Conservation (phyloP, 1,139 yeast species). For the Suhomyces taliae region DNA sequence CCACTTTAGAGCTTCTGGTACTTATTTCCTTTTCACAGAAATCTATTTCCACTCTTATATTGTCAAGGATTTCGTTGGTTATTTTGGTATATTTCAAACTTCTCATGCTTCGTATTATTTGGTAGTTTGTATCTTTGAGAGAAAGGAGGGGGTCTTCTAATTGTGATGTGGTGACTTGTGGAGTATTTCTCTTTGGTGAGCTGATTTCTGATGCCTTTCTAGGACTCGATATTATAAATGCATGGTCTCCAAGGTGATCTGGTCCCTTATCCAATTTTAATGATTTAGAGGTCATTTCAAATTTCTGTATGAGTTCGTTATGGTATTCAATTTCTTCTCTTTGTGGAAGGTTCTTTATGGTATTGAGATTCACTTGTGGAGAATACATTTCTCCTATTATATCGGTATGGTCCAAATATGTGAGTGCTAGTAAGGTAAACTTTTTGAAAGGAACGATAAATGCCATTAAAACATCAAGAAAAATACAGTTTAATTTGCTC, state of each 20-base stretch:
- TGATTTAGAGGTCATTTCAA: constrained; percentile 26
- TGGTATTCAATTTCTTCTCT: constrained; percentile 34
- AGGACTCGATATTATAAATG: constrained; percentile 44
- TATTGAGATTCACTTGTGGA: constrained; percentile 13
- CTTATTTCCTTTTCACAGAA: constrained; percentile 27
- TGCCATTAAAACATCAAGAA: constrained; percentile 33
- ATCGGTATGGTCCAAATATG: constrained; percentile 30
- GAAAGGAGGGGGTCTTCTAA: neutral
- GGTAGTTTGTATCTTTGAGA: constrained; percentile 33
- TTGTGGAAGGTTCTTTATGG: constrained; percentile 28
- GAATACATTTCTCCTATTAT: constrained; percentile 27
- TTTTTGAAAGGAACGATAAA: constrained; percentile 36
- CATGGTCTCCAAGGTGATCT: constrained; percentile 13
- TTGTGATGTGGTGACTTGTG: neutral
- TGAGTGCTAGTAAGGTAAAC: constrained; percentile 28
- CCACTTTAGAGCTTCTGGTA: constrained; percentile 26
- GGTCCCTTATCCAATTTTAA: constrained; percentile 17
- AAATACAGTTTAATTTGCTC: constrained; percentile 34
- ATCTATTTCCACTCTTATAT: constrained; percentile 28
- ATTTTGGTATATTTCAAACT: constrained; percentile 39
- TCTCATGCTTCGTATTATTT: constrained; percentile 37
- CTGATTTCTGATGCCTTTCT: constrained; percentile 19
- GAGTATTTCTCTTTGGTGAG: neutral
- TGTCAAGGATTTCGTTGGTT: constrained; percentile 29
- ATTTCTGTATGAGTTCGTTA: constrained; percentile 29